Base-by-base conservation (phyloP, 2,329 filamentous ascomycete species). In the Dothideomycetes sp. region DNA sequence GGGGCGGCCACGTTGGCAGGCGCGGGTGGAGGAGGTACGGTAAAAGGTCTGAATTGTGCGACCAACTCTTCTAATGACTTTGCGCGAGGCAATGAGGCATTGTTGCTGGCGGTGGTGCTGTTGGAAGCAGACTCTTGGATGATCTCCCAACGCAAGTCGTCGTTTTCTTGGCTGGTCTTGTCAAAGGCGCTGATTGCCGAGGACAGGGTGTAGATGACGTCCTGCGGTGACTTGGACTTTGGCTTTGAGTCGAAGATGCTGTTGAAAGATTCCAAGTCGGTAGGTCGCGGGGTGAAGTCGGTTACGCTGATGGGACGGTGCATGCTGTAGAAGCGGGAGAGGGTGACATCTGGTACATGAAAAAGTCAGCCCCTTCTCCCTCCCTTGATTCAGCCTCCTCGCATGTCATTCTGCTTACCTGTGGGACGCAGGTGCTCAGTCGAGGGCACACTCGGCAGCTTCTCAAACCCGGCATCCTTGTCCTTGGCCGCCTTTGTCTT, bases 241-340 rank as follows among this genome's bases (percentile, higher is more conserved):
- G 51, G 59, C 53, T 74, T 72, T 8, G 54, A 45, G 42, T 67
- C 68, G 62, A 96, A 96, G 56, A 98, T 88, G 55, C 82, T 73
- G 47, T 84, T 80, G 62, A 96, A 95, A 35, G 80, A 73, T 57
- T 84, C 81, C 47, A 82, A 71, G 38, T 75, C 78, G 32, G 87
- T 74, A 15, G 73, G 69, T 52, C 76, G 78, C 42, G 83, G 91
- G 56, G 94, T 80, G 51, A 82, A 80, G 53, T 81, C 80, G 35
- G 81, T 87, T 50, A 95, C 78, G 41, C 86, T 94, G 56, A 98
- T 89, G 32, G 91, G 91, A 47, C 91, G 80, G 65, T 98, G 86
- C 50, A 94, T 82, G 48, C 88, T 93, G 70, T 96, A 96, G 72
- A 98, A 96, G 45, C 82, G 82, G 6, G 89, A 91, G 32, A 94